Evolutionary conservation across 202 grass and related monocot species (phyloP), one percentile per base, ranked within the genome.

Genomic region (Digitaria exilis): DNA sequence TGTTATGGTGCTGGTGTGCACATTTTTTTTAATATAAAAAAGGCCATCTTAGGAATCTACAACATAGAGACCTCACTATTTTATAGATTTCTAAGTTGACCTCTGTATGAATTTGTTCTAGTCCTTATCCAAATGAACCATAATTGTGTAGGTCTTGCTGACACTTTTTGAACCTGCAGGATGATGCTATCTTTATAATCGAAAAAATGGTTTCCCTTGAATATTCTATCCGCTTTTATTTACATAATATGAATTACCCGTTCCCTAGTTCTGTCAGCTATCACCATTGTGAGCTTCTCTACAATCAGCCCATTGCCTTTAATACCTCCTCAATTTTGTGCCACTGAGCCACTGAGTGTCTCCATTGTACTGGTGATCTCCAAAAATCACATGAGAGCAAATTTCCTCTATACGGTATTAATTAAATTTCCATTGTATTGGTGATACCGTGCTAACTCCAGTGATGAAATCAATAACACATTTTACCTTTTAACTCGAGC

Each of bases 41-140:
- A 28, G 41, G 29, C 35, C 28, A 75, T 81, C 49, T 50, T 69
- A 60, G 29, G 21, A 78, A 11, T 84, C 25, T 73, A 41, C 51
- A 64, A 58, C 25, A 25, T 58, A 25, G n/a, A 43, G n/a, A 66
- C n/a, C n/a, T 69, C 56, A 5, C 24, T 58, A 12, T 58, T 26
- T 58, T 14, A 41, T 35, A 22, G 35, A 67, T 42, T 68, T 35
- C 19, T 45, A 41, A 42, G 15, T 5, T 32, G 32, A 50, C 72
- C 41, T 59, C 54, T 22, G 8, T 13, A 58, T 32, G 21, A 19
- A 74, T 56, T 75, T 42, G 54, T 58, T 76, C 9, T 26, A n/a
- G n/a, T n/a, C n/a, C n/a, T n/a, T n/a, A n/a, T n/a, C n/a, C n/a
- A 58, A 17, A 26, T 39, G 22, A 58, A 55, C 32, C 62, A 24